These are phyloP conservation scores for Beverwykella pulmonaria DNA, from an alignment of 495 filamentous ascomycete species.

Conservation along the genomic window DNA sequence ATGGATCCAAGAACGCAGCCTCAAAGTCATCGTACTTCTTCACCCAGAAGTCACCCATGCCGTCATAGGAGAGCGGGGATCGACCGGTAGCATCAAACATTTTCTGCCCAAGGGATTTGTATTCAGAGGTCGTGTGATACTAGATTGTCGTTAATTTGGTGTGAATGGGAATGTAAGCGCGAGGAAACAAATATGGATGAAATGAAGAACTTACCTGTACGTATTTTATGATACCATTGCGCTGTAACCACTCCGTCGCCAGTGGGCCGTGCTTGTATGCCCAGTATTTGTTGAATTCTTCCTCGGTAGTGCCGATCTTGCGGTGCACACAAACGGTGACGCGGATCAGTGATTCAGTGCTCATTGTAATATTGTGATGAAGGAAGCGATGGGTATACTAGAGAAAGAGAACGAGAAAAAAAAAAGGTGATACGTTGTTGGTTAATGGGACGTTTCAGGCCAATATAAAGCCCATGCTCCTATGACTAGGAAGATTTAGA, in stretches of 20 bases:
- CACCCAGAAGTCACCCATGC: constrained; percentile 28
- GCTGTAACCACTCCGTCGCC: constrained; percentile 16
- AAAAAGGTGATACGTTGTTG: too few relatives aligned
- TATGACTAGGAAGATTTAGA: too few relatives aligned
- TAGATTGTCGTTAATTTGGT: neutral
- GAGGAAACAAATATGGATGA: neutral
- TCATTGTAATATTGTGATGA: neutral
- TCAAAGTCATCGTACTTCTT: constrained; percentile 27
- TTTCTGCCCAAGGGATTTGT: constrained; percentile 25
- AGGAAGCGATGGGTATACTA: neutral
- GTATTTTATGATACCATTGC: constrained; percentile 30
- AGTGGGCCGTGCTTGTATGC: constrained; percentile 30
- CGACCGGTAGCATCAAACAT: constrained; percentile 23
- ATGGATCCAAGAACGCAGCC: constrained; percentile 24
- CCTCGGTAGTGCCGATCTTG: constrained; percentile 22
- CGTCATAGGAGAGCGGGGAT: constrained; percentile 11
- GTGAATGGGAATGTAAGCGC: neutral
- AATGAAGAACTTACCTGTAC: constrained; percentile 5
- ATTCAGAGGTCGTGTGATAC: constrained; percentile 24
- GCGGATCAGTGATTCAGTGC: constrained; percentile 24
- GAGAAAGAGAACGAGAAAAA: too few relatives aligned
- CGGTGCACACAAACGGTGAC: constrained; percentile 20
- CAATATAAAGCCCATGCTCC: too few relatives aligned
- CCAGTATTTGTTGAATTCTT: constrained; percentile 31
- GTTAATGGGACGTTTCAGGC: too few relatives aligned